These are phyloP conservation scores for Tetramitus jugosus DNA, from an alignment of 208 protist species.

Conservation along the genomic window DNA sequence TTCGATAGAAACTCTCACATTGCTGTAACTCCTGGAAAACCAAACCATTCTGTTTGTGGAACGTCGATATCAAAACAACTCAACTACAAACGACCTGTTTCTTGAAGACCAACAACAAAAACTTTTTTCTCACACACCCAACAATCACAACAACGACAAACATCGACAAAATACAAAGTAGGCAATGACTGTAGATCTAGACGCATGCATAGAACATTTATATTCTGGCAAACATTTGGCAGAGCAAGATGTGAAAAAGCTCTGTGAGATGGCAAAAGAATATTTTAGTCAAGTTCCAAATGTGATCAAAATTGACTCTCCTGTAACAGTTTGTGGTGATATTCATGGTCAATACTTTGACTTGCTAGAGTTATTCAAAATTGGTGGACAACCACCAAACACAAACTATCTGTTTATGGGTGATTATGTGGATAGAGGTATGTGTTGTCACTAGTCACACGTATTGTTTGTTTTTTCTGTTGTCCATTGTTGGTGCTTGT, in stretches of 20 bases:
- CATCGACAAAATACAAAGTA: neutral
- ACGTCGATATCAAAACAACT: too few species aligned
- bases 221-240: conserved; percentile 63
- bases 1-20: too few species aligned
- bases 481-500: neutral
- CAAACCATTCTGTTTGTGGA: too few species aligned
- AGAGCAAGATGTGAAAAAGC: conserved; percentile 64
- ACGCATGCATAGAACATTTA: conserved; percentile 71
- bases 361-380: conserved; percentile 93
- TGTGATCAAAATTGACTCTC: conserved; percentile 71
- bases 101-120: neutral
- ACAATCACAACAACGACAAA: neutral
- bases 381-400: conserved; percentile 84
- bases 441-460: conserved; percentile 38
- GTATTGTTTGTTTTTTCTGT: conserved; percentile 43
- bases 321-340: conserved; percentile 86
- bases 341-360: conserved; percentile 96
- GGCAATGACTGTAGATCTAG: conserved; percentile 50
- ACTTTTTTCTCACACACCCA: neutral
- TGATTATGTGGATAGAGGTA: conserved; percentile 85
- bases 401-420: conserved; percentile 97
- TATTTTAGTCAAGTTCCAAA: conserved; percentile 81
- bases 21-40: too few species aligned
- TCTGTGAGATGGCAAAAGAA: conserved; percentile 79
- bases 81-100: neutral